phyloP scores from a whole-genome alignment of 257 asterid species.

The Jacaranda mimosifolia region DNA sequence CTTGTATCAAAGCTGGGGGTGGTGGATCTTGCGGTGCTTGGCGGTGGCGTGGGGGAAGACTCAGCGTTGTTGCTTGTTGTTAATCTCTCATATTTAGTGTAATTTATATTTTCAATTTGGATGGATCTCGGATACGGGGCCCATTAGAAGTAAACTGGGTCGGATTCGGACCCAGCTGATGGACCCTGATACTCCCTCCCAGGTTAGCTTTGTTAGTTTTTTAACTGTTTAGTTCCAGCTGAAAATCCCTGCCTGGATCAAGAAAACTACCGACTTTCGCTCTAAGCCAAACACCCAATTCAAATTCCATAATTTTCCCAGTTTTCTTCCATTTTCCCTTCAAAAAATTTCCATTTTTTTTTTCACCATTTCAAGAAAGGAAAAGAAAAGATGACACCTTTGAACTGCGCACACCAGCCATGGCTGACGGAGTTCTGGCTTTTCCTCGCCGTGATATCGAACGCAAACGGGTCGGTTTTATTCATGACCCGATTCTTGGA shows the following conservation, averaged over 20 bases:
- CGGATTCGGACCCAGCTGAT: neutral
- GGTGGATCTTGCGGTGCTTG: neutral
- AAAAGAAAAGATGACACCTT: neutral
- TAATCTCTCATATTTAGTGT: too few species aligned
- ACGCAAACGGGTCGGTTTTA: slow-evolving; percentile 45
- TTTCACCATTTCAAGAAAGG: neutral
- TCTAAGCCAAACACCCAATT: slow-evolving; percentile 9
- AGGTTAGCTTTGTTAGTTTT: neutral
- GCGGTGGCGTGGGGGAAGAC: neutral
- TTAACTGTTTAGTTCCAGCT: neutral
- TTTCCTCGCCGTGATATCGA: slow-evolving; percentile 43
- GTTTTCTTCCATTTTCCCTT: neutral
- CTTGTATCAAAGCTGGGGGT: neutral
- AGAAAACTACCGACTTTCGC: slow-evolving; percentile 5
- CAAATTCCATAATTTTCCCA: neutral
- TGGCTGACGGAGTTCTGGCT: slow-evolving; percentile 46
- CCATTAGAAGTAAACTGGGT: neutral
- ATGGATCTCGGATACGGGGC: neutral
- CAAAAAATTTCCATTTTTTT: neutral
- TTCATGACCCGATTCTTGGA: slow-evolving; percentile 42
- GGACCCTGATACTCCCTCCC: neutral
- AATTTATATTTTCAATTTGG: too few species aligned
- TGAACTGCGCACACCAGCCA: slow-evolving; percentile 39
- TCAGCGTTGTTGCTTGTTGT: neutral
- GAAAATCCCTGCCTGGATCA: neutral